phyloP scores from a whole-genome alignment of 2,329 filamentous ascomycete species.

The Bipolaris zeicola region DNA sequence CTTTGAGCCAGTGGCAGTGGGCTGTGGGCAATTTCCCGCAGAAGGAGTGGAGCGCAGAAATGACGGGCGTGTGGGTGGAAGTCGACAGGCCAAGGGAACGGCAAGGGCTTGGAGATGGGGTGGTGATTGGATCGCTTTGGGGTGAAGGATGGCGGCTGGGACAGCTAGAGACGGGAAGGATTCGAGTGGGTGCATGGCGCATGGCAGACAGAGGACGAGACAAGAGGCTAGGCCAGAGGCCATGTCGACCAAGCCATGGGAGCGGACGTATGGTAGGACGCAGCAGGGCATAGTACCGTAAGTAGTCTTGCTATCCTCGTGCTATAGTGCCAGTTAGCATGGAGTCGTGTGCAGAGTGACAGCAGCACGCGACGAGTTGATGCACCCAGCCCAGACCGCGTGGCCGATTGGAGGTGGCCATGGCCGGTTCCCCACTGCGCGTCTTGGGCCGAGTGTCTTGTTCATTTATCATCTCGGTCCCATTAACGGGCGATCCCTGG shows the following conservation, averaged over 20 bases:
- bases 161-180: conserved; percentile 9
- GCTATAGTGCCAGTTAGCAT: too few species aligned
- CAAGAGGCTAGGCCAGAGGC: not conserved
- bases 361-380: too few species aligned
- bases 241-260: too few species aligned
- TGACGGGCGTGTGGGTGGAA: not conserved
- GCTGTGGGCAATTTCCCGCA: conserved; percentile 5
- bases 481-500: conserved; percentile 18
- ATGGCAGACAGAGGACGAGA: not conserved
- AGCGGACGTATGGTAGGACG: too few species aligned
- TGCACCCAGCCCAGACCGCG: too few species aligned
- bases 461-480: conserved; percentile 24
- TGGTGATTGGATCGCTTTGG: conserved; percentile 6
- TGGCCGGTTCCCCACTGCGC: not conserved
- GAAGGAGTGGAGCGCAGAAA: conserved; percentile 3
- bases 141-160: conserved; percentile 5
- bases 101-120: conserved; percentile 5
- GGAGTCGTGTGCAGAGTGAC: too few species aligned
- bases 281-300: too few species aligned
- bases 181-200: conserved; percentile 11
- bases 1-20: not conserved
- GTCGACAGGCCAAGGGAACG: conserved; percentile 5
- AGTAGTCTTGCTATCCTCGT: too few species aligned
- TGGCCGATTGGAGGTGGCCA: too few species aligned
- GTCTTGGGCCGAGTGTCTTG: too few species aligned